Evolutionary conservation across 768 basidiomycete genomes (phyloP), one percentile per base, ranked within the genome.

Genomic region (Naematelia aurantialba): DNA sequence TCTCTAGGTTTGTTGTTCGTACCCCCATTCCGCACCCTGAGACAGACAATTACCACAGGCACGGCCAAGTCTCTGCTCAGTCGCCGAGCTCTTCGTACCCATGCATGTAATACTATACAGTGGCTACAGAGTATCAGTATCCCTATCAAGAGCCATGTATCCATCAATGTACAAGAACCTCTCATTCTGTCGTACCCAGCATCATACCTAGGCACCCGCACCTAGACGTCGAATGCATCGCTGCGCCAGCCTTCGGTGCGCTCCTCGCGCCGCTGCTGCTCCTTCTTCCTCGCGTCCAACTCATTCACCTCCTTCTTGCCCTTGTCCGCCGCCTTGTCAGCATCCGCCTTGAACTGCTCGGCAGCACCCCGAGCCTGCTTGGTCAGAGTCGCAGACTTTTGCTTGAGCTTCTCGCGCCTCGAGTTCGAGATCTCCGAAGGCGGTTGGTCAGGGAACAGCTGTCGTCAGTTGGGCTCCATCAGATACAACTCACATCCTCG

Each of bases 391-490:
- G 62, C 60, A 3, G 72, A 74, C 45, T 67, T 65, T 34, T 69
- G 67, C 42, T 72, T 68, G 45, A 73, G 56, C 59, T 76, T 73
- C 26, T 69, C 68, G 52, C 72, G 53, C 51, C 70, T 69, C 17
- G 63, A 60, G 66, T 75, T 73, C 45, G 63, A 60, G 24, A 75
- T 67, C 31, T 71, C 57, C 30, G 69, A 69, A 22, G 67, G 63
- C 17, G 74, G 76, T 59, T 76, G 65, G 60, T 69, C 64, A 25
- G 75, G 77, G 76, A 77, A 78, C 46, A 75, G 60, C 68, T 72
- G 29, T 46, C 48, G 47, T 52, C 30, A 19, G 26, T 2, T 10
- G 19, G 10, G 31, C 5, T 10, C 3, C 2, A 19, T 51, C 48
- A 31, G 21, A 47, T 10, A 56, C 24, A 19, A 76, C 68, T 67